Evolutionary conservation across 2,329 filamentous ascomycete genomes (phyloP).

Genomic region (Elsinoe fawcettii): DNA sequence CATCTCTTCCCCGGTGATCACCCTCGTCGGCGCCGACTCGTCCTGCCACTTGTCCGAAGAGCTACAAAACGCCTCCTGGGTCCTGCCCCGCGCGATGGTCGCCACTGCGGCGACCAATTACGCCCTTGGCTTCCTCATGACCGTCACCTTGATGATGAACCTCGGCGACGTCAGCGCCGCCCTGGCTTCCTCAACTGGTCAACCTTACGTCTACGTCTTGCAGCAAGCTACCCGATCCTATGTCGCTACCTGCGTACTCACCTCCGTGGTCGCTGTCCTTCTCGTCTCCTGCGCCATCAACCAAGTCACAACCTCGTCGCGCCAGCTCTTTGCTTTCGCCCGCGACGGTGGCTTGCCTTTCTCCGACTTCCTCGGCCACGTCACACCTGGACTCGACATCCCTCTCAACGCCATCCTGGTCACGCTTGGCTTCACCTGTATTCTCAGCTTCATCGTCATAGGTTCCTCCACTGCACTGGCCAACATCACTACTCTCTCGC

Average conservation of each 20-base stretch:
- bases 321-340: conserved; percentile 26
- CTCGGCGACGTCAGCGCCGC: conserved; percentile 23
- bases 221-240: conserved; percentile 22
- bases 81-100: conserved; percentile 28
- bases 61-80: conserved; percentile 25
- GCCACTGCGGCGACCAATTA: conserved; percentile 28
- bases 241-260: conserved; percentile 23
- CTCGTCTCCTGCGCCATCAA: conserved; percentile 22
- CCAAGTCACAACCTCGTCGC: conserved; percentile 18
- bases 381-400: conserved; percentile 24
- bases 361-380: conserved; percentile 22
- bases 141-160: conserved; percentile 26
- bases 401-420: conserved; percentile 27
- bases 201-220: conserved; percentile 24
- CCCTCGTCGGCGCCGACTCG: conserved; percentile 33
- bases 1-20: conserved; percentile 28
- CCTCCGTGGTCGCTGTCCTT: conserved; percentile 22
- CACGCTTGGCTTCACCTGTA: conserved; percentile 19
- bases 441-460: conserved; percentile 21
- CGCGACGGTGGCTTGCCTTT: conserved; percentile 26
- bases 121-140: conserved; percentile 25
- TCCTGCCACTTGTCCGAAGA: conserved; percentile 28
- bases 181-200: conserved; percentile 21
- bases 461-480: conserved; percentile 20
- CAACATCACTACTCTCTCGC: conserved; percentile 18